A percentile compares a stretch with the other conserved stretches of the same genome.
phyloP scores from a whole-genome alignment of 495 filamentous ascomycete genomes.

The Bryoglossum gracile region DNA sequence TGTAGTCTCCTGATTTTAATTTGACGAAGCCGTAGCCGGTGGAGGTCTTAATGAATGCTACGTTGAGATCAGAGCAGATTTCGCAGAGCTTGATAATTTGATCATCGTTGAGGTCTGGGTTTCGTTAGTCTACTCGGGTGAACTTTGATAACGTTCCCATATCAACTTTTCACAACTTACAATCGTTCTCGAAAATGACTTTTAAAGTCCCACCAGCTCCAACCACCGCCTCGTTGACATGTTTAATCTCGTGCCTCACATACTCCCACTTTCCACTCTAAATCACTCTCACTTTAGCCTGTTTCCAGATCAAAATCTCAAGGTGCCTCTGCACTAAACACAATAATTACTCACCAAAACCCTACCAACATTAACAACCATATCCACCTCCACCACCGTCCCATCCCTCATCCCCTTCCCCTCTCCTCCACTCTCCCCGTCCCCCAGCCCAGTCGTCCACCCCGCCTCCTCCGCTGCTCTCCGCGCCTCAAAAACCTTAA shows the following conservation, averaged over 20 bases:
- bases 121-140: neutral
- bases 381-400: slow-evolving; percentile 48
- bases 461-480: slow-evolving; percentile 42
- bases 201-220: slow-evolving; percentile 40
- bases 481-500: slow-evolving; percentile 45
- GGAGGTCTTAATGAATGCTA: slow-evolving; percentile 52
- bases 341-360: too few relatives aligned
- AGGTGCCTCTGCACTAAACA: too few relatives aligned
- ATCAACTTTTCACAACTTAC: slow-evolving; percentile 13
- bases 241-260: slow-evolving; percentile 40
- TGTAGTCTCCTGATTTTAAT: slow-evolving; percentile 40
- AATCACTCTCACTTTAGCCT: too few relatives aligned
- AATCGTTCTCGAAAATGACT: slow-evolving; percentile 55
- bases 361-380: slow-evolving; percentile 49
- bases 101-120: slow-evolving; percentile 30
- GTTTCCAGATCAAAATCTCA: too few relatives aligned
- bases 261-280: slow-evolving; percentile 49
- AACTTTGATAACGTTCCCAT: too few relatives aligned
- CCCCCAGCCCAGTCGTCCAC: too few relatives aligned
- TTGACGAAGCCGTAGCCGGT: slow-evolving; percentile 53
- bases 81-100: slow-evolving; percentile 43
- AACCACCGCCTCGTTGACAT: slow-evolving; percentile 40
- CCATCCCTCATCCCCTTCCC: slow-evolving; percentile 38
- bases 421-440: too few relatives aligned
- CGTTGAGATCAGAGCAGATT: slow-evolving; percentile 40